phyloP scores from a whole-genome alignment of 345 rosid species.

The Carallia brachiata region DNA sequence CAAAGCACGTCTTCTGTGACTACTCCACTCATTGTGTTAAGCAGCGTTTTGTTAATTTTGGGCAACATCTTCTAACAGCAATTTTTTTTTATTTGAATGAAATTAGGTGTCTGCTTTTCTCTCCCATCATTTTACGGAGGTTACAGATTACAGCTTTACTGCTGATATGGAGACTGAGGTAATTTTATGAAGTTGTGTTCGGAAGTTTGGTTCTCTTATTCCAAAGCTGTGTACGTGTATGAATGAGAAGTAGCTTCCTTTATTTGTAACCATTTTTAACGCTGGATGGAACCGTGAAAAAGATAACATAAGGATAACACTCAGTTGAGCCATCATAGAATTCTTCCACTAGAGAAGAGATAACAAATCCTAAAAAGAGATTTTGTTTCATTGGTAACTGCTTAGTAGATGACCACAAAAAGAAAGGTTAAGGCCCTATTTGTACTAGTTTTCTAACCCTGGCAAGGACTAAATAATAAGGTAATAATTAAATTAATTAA shows the following conservation, averaged over 20 bases:
- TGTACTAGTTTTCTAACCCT: no score
- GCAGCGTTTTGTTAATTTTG: conserved; percentile 6
- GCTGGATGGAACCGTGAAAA: background rate
- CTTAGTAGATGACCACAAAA: no score
- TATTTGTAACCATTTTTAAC: background rate
- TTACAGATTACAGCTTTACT: conserved; percentile 92
- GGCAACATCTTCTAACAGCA: background rate
- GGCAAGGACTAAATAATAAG: no score
- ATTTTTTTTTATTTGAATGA: conserved; percentile 8
- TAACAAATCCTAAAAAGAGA: no score
- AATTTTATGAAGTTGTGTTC: conserved; percentile 18
- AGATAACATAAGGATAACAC: no score
- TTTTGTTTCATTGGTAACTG: no score
- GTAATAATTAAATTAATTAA: no score
- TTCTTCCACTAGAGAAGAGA: no score
- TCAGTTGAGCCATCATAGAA: no score
- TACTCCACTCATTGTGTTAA: background rate
- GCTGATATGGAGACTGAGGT: conserved; percentile 99
- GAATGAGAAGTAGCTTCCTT: background rate
- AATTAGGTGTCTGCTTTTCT: conserved; percentile 94
- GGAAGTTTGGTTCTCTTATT: conserved; percentile 9
- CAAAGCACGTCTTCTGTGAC: no score
- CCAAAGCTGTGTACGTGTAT: background rate
- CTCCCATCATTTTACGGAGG: conserved; percentile 79
- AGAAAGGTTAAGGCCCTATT: no score